Percentiles rank a stretch among this genome's conserved stretches.
Conservation (phyloP, 1,139 yeast species). For the Scheffersomyces illinoinensis region DNA sequence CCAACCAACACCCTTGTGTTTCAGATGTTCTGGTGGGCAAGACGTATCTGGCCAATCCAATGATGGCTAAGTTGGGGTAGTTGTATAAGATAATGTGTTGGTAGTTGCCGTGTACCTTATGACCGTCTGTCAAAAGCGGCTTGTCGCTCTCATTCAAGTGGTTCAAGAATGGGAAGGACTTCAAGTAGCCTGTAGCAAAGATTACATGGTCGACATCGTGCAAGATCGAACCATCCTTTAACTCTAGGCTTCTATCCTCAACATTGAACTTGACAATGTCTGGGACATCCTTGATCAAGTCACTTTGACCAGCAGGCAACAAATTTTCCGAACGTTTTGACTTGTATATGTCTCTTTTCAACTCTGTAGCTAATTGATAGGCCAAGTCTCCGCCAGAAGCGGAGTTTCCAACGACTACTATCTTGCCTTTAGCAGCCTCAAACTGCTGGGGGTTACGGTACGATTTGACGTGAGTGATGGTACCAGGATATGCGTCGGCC, state of each 20-base stretch:
- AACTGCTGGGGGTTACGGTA: slow-evolving; percentile 54
- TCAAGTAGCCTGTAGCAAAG: slow-evolving; percentile 63
- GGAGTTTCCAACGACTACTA: slow-evolving; percentile 61
- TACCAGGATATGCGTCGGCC: slow-evolving; percentile 42
- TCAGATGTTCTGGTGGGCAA: slow-evolving; percentile 64
- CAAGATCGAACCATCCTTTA: slow-evolving; percentile 15
- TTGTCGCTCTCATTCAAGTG: slow-evolving; percentile 13
- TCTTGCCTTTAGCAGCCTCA: slow-evolving; percentile 32
- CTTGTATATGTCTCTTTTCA: slow-evolving; percentile 41
- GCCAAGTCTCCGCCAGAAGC: slow-evolving; percentile 65
- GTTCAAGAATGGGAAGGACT: slow-evolving; percentile 14
- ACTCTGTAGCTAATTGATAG: slow-evolving; percentile 45
- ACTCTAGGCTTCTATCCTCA: slow-evolving; percentile 25
- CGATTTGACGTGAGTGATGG: slow-evolving; percentile 58
- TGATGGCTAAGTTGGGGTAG: slow-evolving; percentile 58
- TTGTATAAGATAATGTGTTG: slow-evolving; percentile 51
- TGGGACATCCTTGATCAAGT: slow-evolving; percentile 38
- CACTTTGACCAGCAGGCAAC: slow-evolving; percentile 45
- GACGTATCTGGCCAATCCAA: slow-evolving; percentile 52
- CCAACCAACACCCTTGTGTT: slow-evolving; percentile 56
- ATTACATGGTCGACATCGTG: slow-evolving; percentile 49
- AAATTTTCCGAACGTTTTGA: slow-evolving; percentile 39
- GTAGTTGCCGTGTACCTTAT: slow-evolving; percentile 51
- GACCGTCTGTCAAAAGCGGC: slow-evolving; percentile 45
- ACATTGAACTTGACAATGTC: slow-evolving; percentile 31